phyloP scores from a whole-genome alignment of 1,284 basidiomycete species.

The Ceratobasidium sp. region DNA sequence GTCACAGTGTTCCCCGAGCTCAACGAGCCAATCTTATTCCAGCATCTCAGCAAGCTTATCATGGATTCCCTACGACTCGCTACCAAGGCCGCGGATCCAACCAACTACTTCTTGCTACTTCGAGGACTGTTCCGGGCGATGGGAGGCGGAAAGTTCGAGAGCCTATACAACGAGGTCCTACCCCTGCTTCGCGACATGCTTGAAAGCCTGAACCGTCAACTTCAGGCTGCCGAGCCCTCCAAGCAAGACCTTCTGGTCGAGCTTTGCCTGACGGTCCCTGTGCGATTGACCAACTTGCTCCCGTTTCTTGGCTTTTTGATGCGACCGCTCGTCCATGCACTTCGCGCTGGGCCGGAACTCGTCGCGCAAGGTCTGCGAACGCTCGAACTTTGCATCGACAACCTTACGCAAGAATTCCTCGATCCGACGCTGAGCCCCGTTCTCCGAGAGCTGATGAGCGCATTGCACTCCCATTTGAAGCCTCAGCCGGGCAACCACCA shows the following conservation, averaged over 20 bases:
- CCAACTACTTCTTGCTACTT: constrained; percentile 94
- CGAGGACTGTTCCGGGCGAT: constrained; percentile 96
- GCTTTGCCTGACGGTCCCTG: constrained; percentile 94
- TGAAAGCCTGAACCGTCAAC: constrained; percentile 90
- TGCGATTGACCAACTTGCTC: constrained; percentile 93
- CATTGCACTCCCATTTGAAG: constrained; percentile 87
- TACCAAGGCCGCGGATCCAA: constrained; percentile 88
- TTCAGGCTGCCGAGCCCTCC: constrained; percentile 75
- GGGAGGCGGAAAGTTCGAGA: constrained; percentile 93
- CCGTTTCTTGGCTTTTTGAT: constrained; percentile 96
- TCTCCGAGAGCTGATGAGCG: constrained; percentile 92
- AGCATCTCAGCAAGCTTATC: constrained; percentile 91
- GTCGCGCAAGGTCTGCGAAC: constrained; percentile 96
- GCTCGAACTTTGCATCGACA: constrained; percentile 99
- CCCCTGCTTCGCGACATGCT: constrained; percentile 97
- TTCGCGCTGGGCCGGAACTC: constrained; percentile 87
- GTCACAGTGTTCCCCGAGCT: constrained; percentile 78
- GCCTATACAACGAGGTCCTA: constrained; percentile 95
- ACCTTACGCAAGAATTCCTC: constrained; percentile 96
- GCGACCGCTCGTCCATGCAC: constrained; percentile 92
- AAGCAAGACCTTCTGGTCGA: constrained; percentile 94
- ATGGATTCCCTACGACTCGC: constrained; percentile 98
- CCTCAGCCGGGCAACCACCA: constrained; percentile 91
- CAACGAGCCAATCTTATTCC: constrained; percentile 92
- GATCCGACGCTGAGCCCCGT: constrained; percentile 96